Conservation (phyloP, 2,329 filamentous ascomycete genomes). For the Macrophomina pseudophaseolina region DNA sequence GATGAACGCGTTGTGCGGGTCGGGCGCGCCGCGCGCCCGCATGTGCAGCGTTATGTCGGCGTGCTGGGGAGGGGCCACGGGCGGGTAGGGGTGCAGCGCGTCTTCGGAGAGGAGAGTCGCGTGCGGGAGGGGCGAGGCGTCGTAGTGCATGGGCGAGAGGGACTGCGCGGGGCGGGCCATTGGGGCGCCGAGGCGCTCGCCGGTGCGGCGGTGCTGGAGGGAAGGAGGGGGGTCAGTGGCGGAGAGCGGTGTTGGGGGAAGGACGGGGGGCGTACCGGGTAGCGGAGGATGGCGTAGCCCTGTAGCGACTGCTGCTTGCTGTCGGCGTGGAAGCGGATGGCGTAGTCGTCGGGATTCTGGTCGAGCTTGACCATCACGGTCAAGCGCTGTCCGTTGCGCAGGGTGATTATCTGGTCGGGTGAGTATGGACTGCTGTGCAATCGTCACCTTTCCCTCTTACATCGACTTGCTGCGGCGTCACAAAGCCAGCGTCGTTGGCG, state of each 20-base stretch:
- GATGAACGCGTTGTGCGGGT: slow-evolving; percentile 30
- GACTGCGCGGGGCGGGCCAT: neutral
- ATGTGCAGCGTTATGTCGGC: slow-evolving; percentile 30
- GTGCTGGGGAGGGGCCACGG: slow-evolving; percentile 19
- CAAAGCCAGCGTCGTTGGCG: slow-evolving; percentile 3
- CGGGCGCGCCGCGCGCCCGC: slow-evolving; percentile 30
- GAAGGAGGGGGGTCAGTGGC: neutral
- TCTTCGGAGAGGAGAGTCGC: slow-evolving; percentile 18
- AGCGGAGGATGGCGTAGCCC: slow-evolving; percentile 5
- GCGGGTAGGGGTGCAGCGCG: neutral
- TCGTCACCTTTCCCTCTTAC: neutral
- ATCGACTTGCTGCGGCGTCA: neutral
- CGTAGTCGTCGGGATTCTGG: neutral
- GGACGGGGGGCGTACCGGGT: neutral
- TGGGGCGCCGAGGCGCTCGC: neutral
- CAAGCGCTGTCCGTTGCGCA: neutral
- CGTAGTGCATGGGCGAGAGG: neutral
- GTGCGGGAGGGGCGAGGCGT: neutral
- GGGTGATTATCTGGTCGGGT: neutral
- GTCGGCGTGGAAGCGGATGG: slow-evolving; percentile 8
- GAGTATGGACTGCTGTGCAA: neutral
- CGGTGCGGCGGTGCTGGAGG: neutral
- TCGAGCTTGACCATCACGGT: slow-evolving; percentile 7
- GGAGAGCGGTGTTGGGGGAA: neutral
- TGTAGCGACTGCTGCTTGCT: slow-evolving; percentile 3